Evolutionary conservation across 768 basidiomycete species (phyloP).

Genomic region (Mrakia gelida): DNA sequence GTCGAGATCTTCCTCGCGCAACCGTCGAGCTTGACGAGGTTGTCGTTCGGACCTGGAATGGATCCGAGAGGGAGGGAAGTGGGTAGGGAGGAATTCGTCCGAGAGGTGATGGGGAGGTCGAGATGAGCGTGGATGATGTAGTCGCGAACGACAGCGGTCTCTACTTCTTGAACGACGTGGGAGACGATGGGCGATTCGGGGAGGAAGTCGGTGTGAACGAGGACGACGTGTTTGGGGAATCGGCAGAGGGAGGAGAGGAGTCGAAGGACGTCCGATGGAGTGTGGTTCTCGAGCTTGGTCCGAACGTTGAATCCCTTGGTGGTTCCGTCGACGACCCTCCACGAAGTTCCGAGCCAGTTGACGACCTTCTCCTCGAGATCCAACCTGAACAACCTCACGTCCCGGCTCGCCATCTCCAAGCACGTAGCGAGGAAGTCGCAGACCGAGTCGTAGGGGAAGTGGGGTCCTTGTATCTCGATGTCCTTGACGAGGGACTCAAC

Average conservation of each 20-base stretch:
- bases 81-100: not conserved
- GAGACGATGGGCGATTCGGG: slow-evolving; percentile 67
- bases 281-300: slow-evolving; percentile 53
- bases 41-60: not conserved
- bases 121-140: slow-evolving; percentile 66
- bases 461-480: slow-evolving; percentile 83
- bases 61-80: no score
- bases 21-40: slow-evolving; percentile 8
- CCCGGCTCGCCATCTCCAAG: slow-evolving; percentile 67
- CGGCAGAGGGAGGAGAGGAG: slow-evolving; percentile 65
- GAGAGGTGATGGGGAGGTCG: slow-evolving; percentile 38
- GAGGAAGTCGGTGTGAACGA: slow-evolving; percentile 50
- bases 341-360: slow-evolving; percentile 71
- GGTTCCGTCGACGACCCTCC: slow-evolving; percentile 53
- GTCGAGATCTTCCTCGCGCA: slow-evolving; percentile 50
- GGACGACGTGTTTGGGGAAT: slow-evolving; percentile 48
- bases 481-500: slow-evolving; percentile 76
- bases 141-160: slow-evolving; percentile 60
- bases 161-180: slow-evolving; percentile 57
- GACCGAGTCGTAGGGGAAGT: slow-evolving; percentile 81
- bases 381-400: slow-evolving; percentile 76
- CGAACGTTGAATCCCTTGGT: slow-evolving; percentile 46
- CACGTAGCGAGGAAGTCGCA: slow-evolving; percentile 72
- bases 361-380: slow-evolving; percentile 81
- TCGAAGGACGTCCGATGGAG: slow-evolving; percentile 56